Evolutionary conservation across 1,139 yeast species (phyloP), one percentile per base, ranked within the genome.

Genomic region (Zygoascus sp.): DNA sequence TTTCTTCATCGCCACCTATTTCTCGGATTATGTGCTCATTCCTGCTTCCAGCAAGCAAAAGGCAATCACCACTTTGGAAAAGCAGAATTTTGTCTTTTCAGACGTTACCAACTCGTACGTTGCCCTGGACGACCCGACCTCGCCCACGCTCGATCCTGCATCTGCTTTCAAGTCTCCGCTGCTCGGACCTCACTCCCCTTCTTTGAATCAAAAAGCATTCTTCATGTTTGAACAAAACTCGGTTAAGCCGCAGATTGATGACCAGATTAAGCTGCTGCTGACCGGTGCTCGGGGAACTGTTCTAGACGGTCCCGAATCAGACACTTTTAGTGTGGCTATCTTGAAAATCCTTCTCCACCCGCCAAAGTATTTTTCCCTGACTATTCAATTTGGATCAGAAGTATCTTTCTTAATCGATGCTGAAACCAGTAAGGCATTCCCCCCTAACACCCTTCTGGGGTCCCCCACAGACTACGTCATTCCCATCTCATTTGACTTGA

Each of bases 1-100:
- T 28, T 81, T 80, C 58, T 82, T 81, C 62, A 63, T 82, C 36
- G 76, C 83, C 11, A 79, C 83, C 36, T 83, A 82, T 63, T 81
- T 79, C 57, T 75, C 81, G 45, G 85, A 82, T 61, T 77, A 79
- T 43, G 83, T 82, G n/a, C 67, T 82, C 35, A 73, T 81, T 15
- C 88, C 89, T 0, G 62, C 60, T 37, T 56, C 62, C 3, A 69
- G 70, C 9, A 72, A 72, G 52, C 69, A 67, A 1, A 68, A 69
- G 47, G 84, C 79, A 0, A 60, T 75, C 2, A 58, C 58, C 25
- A 72, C 78, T 5, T 61, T 80, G 36, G 68, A 75, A 17, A 63
- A 64, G 30, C 65, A 70, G 43, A 68, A 71, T 42, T 77, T 76
- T 58, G 66, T 64, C 32, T 76, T 74, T 59, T 69, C 77, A 25